phyloP scores from a whole-genome alignment of 345 rosid genomes.

The Citrus reticulata region DNA sequence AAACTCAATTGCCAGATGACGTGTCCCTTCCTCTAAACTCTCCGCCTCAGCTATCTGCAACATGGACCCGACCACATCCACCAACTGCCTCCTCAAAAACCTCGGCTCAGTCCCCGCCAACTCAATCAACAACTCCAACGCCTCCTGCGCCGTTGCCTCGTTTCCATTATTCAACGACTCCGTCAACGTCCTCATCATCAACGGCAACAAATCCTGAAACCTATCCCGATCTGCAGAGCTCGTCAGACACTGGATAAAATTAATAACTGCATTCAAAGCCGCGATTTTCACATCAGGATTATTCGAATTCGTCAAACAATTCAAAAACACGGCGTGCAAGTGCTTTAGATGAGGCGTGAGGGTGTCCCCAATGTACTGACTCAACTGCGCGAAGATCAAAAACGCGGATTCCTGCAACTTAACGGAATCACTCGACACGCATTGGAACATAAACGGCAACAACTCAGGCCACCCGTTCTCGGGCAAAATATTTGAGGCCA shows the following conservation, averaged over 20 bases:
- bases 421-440: slow-evolving; percentile 72
- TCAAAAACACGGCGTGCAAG: slow-evolving; percentile 77
- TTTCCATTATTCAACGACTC: slow-evolving; percentile 86
- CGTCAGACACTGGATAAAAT: slow-evolving; percentile 80
- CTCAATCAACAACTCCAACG: slow-evolving; percentile 90
- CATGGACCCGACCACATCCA: slow-evolving; percentile 94
- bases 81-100: slow-evolving; percentile 81
- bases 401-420: slow-evolving; percentile 93
- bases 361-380: slow-evolving; percentile 85
- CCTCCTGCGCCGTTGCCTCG: slow-evolving; percentile 96
- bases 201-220: slow-evolving; percentile 92
- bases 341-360: slow-evolving; percentile 75
- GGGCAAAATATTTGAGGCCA: slow-evolving; percentile 78
- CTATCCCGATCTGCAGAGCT: slow-evolving; percentile 79
- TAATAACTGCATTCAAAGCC: slow-evolving; percentile 86
- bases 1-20: slow-evolving; percentile 93
- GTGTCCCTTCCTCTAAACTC: slow-evolving; percentile 83
- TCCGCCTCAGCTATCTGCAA: slow-evolving; percentile 96
- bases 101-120: slow-evolving; percentile 94
- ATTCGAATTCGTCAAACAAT: slow-evolving; percentile 51
- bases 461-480: slow-evolving; percentile 98
- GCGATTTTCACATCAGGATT: slow-evolving; percentile 90
- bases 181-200: slow-evolving; percentile 91
- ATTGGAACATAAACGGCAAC: slow-evolving; percentile 90
- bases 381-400: slow-evolving; percentile 85